Evolutionary conservation across 805 yeast genomes (phyloP), one percentile per base, ranked within the genome.

Genomic region (Monosporozyma unispora): DNA sequence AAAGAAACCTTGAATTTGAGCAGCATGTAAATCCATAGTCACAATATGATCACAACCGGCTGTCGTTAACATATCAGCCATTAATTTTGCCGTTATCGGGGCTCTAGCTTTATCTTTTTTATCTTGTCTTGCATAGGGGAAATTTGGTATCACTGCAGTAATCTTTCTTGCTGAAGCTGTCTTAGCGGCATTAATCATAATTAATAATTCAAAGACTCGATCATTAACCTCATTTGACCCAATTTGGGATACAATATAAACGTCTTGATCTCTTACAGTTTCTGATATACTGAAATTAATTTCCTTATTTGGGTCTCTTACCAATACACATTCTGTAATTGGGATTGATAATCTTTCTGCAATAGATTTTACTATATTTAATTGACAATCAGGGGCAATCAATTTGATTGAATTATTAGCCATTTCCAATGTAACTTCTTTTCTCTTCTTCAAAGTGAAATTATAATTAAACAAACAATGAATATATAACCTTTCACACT

Each of bases 31-130:
- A 63, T 85, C 95, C 90, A 85, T 81, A 16, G 95, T 85, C 59
- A 85, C 84, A 21, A 85, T 87, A 66, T 85, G 95, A 61, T 84
- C 81, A 66, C 91, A 86, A 2, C 95, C 95, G 9, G 93, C 90
- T 12, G 91, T 82, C 28, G 85, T 81, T 48, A 85, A 67, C 80
- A 85, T 76, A 60, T 85, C 85, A n/a, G 95, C 93, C 78, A 85
- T 81, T 54, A 85, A 74, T 65, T 85, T 85, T 42, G 93, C 91
- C 9, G 93, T 84, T 55, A 85, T 84, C 47, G 91, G 91, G 14
- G 93, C 93, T 64, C 95, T 75, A 47, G 85, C 78, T 62, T 85
- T 85, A 64, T 85, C 95, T 68, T 85, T 85, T 63, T 87, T 76
- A 64, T 85, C 95, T 65, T 85, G 95, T 71, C 95, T 79, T 16